These are phyloP conservation scores for Quercus aquifolioides DNA, from an alignment of 306 rosid species.

Conservation along the genomic window DNA sequence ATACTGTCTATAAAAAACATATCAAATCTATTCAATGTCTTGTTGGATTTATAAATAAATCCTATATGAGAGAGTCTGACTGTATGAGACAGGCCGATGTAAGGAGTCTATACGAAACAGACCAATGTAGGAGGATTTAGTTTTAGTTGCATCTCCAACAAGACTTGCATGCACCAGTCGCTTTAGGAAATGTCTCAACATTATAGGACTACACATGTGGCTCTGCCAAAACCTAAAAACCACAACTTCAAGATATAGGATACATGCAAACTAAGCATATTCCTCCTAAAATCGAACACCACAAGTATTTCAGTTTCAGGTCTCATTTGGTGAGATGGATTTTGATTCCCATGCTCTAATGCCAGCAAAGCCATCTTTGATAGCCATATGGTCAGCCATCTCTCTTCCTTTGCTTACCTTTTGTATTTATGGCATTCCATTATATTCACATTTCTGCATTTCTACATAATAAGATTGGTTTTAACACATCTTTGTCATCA, in stretches of 20 bases:
- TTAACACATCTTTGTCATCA: neutral
- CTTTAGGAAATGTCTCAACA: slow-evolving; percentile 26
- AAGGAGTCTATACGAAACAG: neutral
- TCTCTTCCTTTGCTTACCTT: slow-evolving; percentile 9
- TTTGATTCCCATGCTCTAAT: slow-evolving; percentile 16
- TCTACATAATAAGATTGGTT: neutral
- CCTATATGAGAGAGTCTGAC: neutral
- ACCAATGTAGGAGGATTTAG: neutral
- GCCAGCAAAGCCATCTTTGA: slow-evolving; percentile 20
- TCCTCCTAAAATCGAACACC: slow-evolving; percentile 25
- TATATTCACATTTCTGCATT: slow-evolving; percentile 10
- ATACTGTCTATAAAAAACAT: slow-evolving; percentile 8
- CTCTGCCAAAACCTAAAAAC: slow-evolving; percentile 18
- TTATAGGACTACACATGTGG: slow-evolving; percentile 35
- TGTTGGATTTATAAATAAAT: neutral
- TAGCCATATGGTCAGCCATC: slow-evolving; percentile 11
- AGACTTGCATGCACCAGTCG: slow-evolving; percentile 5
- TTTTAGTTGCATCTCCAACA: slow-evolving; percentile 2
- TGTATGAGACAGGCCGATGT: neutral
- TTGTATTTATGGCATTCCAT: slow-evolving; percentile 5
- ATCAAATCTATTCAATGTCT: neutral
- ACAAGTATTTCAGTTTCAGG: neutral
- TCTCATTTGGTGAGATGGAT: slow-evolving; percentile 7
- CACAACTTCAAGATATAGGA: neutral
- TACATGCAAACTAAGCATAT: neutral